A percentile compares a stretch with the other conserved stretches of the same genome.
Evolutionary conservation across 2,329 filamentous ascomycete species (phyloP).

Genomic region (Cladophialophora yegresii): DNA sequence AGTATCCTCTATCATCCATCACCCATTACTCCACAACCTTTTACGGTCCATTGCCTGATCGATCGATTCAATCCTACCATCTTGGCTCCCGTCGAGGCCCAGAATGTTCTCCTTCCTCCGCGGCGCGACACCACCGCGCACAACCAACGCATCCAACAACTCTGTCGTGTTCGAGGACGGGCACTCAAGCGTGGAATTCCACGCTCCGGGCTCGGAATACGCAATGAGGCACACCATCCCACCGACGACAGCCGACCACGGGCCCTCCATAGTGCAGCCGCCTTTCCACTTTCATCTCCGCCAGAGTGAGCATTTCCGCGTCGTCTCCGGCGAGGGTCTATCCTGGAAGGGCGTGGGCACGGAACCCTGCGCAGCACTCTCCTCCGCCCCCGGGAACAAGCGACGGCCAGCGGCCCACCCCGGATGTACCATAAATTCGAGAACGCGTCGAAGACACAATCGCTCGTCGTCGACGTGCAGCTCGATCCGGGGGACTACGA

Average conservation of each 20-base stretch:
- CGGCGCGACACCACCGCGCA: conserved; percentile 21
- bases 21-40: neutral
- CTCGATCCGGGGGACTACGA: conserved; percentile 35
- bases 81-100: neutral
- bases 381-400: conserved; percentile 14
- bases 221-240: conserved; percentile 33
- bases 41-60: neutral
- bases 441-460: conserved; percentile 32
- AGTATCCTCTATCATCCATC: neutral
- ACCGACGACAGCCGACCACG: conserved; percentile 21
- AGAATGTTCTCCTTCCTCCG: conserved; percentile 36
- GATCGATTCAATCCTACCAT: neutral
- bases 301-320: conserved; percentile 35
- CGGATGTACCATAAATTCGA: conserved; percentile 35
- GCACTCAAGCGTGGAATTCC: conserved; percentile 32
- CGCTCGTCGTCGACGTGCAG: conserved; percentile 35
- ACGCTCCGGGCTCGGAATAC: conserved; percentile 31
- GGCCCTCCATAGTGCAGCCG: conserved; percentile 33
- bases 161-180: conserved; percentile 36
- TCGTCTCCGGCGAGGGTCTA: conserved; percentile 29
- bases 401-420: conserved; percentile 25
- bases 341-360: conserved; percentile 27
- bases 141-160: conserved; percentile 29
- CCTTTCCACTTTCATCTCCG: conserved; percentile 38
- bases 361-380: conserved; percentile 18